These are phyloP conservation scores for Lecanosticta acicola DNA, from an alignment of 2,329 filamentous ascomycete genomes.

Conservation along the genomic window DNA sequence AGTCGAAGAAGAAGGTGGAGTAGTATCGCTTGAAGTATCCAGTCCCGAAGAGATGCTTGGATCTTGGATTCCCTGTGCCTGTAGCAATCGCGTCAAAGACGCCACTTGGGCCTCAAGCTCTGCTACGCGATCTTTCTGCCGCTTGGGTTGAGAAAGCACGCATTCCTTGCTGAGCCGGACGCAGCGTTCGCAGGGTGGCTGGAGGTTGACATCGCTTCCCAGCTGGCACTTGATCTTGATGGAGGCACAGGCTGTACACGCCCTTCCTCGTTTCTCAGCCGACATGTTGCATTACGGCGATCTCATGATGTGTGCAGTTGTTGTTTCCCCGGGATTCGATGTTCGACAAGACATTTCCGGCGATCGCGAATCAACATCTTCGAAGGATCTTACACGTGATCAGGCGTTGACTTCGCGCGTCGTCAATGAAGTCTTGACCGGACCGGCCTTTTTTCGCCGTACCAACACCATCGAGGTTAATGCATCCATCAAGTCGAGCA, in stretches of 20 bases:
- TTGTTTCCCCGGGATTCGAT: background rate
- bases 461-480: no score
- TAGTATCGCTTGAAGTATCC: background rate
- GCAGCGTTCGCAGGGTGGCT: constrained; percentile 28
- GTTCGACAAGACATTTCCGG: background rate
- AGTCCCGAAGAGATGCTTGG: background rate
- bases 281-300: background rate
- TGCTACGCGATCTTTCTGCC: constrained; percentile 21
- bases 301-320: background rate
- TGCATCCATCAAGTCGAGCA: no score
- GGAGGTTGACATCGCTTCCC: constrained; percentile 10
- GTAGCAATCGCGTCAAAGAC: constrained; percentile 24
- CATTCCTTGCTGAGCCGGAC: constrained; percentile 25
- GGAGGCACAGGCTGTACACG: constrained; percentile 22
- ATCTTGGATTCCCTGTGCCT: constrained; percentile 22
- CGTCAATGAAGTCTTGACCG: no score
- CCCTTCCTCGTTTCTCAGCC: constrained; percentile 17
- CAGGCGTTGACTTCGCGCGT: no score
- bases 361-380: no score
- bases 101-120: constrained; percentile 30
- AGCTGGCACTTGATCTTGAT: constrained; percentile 28
- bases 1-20: background rate
- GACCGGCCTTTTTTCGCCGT: no score
- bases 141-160: constrained; percentile 21
- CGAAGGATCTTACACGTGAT: no score